A percentile compares a stretch with the other conserved stretches of the same genome.
Conservation (phyloP, 75 land plant species). For the Pinus tabuliformis region DNA sequence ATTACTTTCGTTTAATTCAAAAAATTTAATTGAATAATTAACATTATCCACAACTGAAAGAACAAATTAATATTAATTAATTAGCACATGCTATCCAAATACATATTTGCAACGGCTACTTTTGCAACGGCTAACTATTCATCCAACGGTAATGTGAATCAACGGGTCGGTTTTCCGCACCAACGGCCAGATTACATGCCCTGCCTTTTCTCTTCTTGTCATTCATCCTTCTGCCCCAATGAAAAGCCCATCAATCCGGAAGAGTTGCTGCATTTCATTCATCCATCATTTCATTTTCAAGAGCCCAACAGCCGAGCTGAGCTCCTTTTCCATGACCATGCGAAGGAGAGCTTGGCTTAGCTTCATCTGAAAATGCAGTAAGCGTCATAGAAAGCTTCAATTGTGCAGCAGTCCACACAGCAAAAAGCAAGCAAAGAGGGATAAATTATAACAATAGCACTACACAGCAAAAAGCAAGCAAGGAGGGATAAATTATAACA, state of each 20-base stretch:
- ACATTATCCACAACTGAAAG: too few species aligned
- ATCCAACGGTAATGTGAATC: slow-evolving; percentile 3
- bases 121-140: slow-evolving; percentile 12
- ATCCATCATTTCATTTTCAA: too few species aligned
- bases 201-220: not conserved
- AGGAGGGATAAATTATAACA: too few species aligned
- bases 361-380: not conserved
- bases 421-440: too few species aligned
- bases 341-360: slow-evolving; percentile 19
- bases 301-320: slow-evolving; percentile 7
- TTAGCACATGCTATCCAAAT: too few species aligned
- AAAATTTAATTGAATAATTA: too few species aligned
- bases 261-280: not conserved
- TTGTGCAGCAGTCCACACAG: too few species aligned
- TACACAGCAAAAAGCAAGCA: slow-evolving; percentile 12
- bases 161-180: not conserved
- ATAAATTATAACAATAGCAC: too few species aligned
- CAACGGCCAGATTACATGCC: slow-evolving; percentile 4
- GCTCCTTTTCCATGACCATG: slow-evolving; percentile 17
- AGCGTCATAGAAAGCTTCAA: too few species aligned
- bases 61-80: too few species aligned
- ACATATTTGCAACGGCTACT: not conserved
- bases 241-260: not conserved
- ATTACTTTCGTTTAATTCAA: too few species aligned
- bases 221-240: not conserved